phyloP scores from a whole-genome alignment of 2,329 filamentous ascomycete species.

The Arthrinium phaeospermum region DNA sequence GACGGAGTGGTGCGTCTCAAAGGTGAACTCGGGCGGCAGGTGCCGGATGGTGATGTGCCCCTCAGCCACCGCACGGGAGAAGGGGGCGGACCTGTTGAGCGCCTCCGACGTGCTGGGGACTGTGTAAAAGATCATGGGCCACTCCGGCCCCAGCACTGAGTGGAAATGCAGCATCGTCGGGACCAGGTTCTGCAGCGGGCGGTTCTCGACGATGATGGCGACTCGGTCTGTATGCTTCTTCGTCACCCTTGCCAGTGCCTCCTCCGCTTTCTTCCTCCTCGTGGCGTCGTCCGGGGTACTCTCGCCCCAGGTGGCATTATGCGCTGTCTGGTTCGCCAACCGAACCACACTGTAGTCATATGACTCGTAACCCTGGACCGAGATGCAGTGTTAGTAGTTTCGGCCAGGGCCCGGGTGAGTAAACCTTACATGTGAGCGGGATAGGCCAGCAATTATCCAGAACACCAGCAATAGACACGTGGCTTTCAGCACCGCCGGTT shows the following conservation, averaged over 20 bases:
- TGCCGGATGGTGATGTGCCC: slow-evolving; percentile 44
- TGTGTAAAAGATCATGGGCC: slow-evolving; percentile 52
- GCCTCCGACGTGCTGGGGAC: slow-evolving; percentile 33
- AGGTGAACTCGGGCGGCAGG: slow-evolving; percentile 42
- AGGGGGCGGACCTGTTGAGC: slow-evolving; percentile 35
- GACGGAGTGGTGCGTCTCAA: slow-evolving; percentile 42
- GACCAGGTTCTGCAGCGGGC: slow-evolving; percentile 40
- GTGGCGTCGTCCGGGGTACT: background rate
- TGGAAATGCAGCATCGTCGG: slow-evolving; percentile 47
- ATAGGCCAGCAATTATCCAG: background rate
- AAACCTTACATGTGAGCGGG: slow-evolving; percentile 7
- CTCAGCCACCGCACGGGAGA: slow-evolving; percentile 42
- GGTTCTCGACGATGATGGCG: slow-evolving; percentile 45
- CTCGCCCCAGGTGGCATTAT: background rate
- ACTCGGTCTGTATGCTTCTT: slow-evolving; percentile 32
- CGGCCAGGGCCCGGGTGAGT: background rate
- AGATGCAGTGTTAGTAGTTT: background rate
- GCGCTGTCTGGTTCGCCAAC: background rate
- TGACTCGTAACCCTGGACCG: background rate
- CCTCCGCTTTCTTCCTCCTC: background rate
- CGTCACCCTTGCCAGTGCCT: background rate
- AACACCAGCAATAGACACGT: background rate
- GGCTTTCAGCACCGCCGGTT: background rate
- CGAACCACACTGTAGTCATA: background rate
- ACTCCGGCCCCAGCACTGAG: slow-evolving; percentile 47